phyloP scores from a whole-genome alignment of 495 filamentous ascomycete genomes.

The Tetracladium setigerum region DNA sequence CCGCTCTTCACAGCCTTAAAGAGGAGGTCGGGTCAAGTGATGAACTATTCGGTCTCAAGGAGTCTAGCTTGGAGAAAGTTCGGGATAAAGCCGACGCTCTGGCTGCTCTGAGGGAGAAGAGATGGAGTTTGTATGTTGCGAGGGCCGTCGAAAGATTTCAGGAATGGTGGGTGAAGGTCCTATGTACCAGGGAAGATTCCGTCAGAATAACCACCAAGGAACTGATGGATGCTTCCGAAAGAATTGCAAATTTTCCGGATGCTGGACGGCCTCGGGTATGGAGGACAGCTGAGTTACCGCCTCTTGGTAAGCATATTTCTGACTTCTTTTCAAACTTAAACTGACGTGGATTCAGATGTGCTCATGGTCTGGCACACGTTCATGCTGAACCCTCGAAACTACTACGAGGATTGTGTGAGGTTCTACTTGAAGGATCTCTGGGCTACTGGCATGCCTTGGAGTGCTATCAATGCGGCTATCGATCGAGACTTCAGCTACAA shows the following conservation, averaged over 20 bases:
- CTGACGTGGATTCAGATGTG: slow-evolving; percentile 53
- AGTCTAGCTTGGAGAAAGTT: slow-evolving; percentile 31
- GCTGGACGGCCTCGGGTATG: slow-evolving; percentile 11
- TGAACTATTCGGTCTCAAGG: slow-evolving; percentile 56
- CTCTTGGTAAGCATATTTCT: slow-evolving; percentile 17
- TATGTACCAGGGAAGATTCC: slow-evolving; percentile 6
- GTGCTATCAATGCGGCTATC: slow-evolving; percentile 54
- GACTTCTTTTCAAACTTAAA: not conserved
- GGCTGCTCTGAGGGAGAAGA: slow-evolving; percentile 60
- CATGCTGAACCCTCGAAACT: slow-evolving; percentile 73
- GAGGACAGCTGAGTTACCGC: slow-evolving; percentile 22
- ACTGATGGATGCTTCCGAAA: slow-evolving; percentile 5
- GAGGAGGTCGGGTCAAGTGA: slow-evolving; percentile 56
- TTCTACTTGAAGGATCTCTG: slow-evolving; percentile 52
- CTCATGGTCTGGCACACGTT: slow-evolving; percentile 89
- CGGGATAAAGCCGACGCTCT: slow-evolving; percentile 24
- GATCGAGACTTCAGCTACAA: slow-evolving; percentile 57
- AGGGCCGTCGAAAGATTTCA: slow-evolving; percentile 68
- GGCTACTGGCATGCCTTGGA: slow-evolving; percentile 65
- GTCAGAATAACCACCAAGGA: slow-evolving; percentile 12
- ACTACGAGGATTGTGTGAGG: slow-evolving; percentile 71
- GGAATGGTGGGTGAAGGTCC: slow-evolving; percentile 53
- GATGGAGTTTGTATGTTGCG: slow-evolving; percentile 71
- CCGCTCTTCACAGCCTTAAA: slow-evolving; percentile 59
- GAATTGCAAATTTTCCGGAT: slow-evolving; percentile 7